These are phyloP conservation scores for Aspergillus coremiiformis DNA, from an alignment of 495 filamentous ascomycete species.

Conservation along the genomic window DNA sequence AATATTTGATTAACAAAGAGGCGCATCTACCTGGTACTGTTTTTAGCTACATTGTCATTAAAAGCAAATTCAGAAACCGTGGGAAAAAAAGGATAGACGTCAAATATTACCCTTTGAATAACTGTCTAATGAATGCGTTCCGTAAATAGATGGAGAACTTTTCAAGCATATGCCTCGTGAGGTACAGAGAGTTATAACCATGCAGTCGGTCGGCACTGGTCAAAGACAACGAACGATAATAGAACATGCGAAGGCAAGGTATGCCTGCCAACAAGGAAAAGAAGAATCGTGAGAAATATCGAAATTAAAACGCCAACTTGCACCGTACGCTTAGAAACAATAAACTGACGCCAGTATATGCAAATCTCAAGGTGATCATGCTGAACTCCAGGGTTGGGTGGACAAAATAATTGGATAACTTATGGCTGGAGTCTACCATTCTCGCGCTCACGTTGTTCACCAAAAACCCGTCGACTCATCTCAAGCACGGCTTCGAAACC, in stretches of 20 bases:
- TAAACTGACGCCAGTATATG: conserved; percentile 28
- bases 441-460: conserved; percentile 74
- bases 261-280: not conserved
- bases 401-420: not conserved
- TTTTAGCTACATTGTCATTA: not conserved
- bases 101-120: not conserved
- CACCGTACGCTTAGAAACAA: conserved; percentile 26
- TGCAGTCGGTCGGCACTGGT: not conserved
- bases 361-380: conserved; percentile 26
- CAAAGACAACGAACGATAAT: not conserved
- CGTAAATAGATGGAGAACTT: conserved; percentile 1
- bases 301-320: conserved; percentile 23
- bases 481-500: conserved; percentile 91
- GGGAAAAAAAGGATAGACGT: not conserved
- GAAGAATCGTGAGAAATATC: not conserved
- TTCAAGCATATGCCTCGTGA: conserved; percentile 14
- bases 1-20: not conserved
- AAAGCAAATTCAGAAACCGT: not conserved
- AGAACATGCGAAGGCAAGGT: not conserved
- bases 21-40: not conserved
- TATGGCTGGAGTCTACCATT: conserved; percentile 20
- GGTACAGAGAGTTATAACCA: conserved; percentile 9
- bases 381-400: not conserved
- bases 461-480: conserved; percentile 87
- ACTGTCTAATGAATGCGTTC: not conserved